Base-by-base conservation (phyloP, 352 stramenopile genomes). In the Globisporangium nunn region DNA sequence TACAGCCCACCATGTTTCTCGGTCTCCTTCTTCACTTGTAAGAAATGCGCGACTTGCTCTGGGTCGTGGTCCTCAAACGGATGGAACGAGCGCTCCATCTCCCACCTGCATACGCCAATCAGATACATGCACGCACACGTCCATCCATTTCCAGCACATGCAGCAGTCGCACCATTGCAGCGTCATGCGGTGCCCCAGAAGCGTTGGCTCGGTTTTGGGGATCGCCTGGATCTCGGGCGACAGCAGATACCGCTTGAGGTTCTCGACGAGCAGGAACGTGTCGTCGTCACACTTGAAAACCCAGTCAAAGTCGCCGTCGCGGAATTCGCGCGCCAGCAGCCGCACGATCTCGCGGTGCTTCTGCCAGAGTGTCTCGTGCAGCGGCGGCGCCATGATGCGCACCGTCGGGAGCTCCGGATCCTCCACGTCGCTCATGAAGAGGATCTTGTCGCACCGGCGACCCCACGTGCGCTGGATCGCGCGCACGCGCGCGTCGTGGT, bases 271-370 rank as follows among this genome's bases (percentile, higher is more conserved):
- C 14, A 92, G 47, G 55, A 90, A 93, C 17, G 85, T 95, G 59
- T 95, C 85, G 71, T 95, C 85, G 64, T 95, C 85, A 57, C 81
- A 90, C 61, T 93, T 95, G 64, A 91, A 91, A 55, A 95, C 70
- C 82, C 83, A 95, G 63, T 95, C 81, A 50, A 91, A 94, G 29
- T 88, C 64, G 17, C 67, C 64, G 30, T 85, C 68, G 8, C 52
- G 49, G 54, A 76, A 91, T 59, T 94, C 85, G 46, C 70, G 75
- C 50, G 78, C 53, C 3, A 94, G 54, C n/a, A 87, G 54, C 10
- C 78, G 81, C 46, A 94, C 78, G 41, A 91, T 82, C 66, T 90
- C 81, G 30, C 85, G 77, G 62, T 93, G 82, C 60, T 91, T 91
- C 59, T 93, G 85, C 85, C 85, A 94, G 43, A 91, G 63, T 66